A percentile compares a stretch with the other conserved stretches of the same genome.
Conservation (phyloP, 2,329 filamentous ascomycete genomes). For the Zasmidium cellare region DNA sequence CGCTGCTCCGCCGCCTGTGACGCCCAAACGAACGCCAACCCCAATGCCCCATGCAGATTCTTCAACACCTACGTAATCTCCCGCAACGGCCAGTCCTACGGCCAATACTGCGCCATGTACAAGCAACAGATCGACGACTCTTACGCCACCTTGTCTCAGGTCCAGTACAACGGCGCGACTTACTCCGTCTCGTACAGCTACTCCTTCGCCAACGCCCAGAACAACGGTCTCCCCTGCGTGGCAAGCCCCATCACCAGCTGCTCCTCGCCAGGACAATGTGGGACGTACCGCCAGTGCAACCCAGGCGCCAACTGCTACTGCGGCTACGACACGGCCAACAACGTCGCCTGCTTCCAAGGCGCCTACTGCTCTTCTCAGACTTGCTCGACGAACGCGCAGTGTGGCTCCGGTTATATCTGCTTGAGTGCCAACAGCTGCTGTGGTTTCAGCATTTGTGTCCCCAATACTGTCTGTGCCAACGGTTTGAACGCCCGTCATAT, state of each 20-base stretch:
- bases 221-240: slow-evolving; percentile 7
- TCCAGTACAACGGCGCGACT: slow-evolving; percentile 9
- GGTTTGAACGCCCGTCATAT: slow-evolving; percentile 6
- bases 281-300: slow-evolving; percentile 4
- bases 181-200: slow-evolving; percentile 13
- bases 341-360: neutral
- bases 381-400: slow-evolving; percentile 10
- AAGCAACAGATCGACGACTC: slow-evolving; percentile 17
- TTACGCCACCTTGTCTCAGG: neutral
- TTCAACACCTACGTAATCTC: slow-evolving; percentile 22
- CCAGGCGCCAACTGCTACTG: slow-evolving; percentile 6
- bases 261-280: slow-evolving; percentile 1
- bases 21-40: slow-evolving; percentile 6
- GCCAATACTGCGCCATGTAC: slow-evolving; percentile 25
- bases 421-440: slow-evolving; percentile 8
- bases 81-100: slow-evolving; percentile 20
- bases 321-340: neutral
- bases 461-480: slow-evolving; percentile 12
- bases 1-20: slow-evolving; percentile 25
- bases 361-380: neutral
- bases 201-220: slow-evolving; percentile 8
- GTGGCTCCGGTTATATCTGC: slow-evolving; percentile 3
- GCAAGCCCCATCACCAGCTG: slow-evolving; percentile 5
- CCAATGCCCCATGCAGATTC: slow-evolving; percentile 17
- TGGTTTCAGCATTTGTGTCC: slow-evolving; percentile 9